phyloP scores from a whole-genome alignment of 106 monocot genomes.

The Dendrobium chrysotoxum region DNA sequence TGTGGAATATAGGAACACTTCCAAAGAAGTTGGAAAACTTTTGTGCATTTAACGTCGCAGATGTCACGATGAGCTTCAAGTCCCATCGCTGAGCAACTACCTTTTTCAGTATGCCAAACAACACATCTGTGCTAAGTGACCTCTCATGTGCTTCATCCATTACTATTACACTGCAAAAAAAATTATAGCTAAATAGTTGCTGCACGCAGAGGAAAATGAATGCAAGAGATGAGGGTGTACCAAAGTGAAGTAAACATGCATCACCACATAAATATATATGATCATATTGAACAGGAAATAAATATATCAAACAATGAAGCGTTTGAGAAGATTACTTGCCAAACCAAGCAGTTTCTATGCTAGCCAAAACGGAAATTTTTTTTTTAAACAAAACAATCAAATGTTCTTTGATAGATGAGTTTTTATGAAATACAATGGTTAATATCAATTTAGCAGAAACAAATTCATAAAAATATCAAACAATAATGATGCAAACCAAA shows the following conservation, averaged over 20 bases:
- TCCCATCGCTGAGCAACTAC: constrained; percentile 88
- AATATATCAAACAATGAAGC: no score
- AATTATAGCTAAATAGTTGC: neutral
- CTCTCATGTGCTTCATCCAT: constrained; percentile 99
- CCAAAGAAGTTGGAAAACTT: constrained; percentile 96
- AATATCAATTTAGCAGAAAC: no score
- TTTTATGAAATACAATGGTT: no score
- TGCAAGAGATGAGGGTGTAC: neutral
- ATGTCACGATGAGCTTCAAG: constrained; percentile 97
- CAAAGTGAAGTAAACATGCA: neutral
- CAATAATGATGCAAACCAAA: no score
- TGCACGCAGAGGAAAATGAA: neutral
- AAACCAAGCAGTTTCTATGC: no score
- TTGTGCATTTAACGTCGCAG: constrained; percentile 92
- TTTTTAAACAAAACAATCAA: no score
- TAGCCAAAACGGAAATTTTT: no score
- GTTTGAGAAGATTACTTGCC: no score
- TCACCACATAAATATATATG: neutral
- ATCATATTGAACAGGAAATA: no score
- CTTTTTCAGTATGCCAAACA: constrained; percentile 95
- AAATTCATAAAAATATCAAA: no score
- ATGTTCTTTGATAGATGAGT: no score
- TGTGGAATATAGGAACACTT: constrained; percentile 85
- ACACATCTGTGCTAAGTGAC: constrained; percentile 85
- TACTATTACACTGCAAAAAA: constrained; percentile 63